Evolutionary conservation across 2,329 filamentous ascomycete species (phyloP).

Genomic region (Aspergillus pseudoterreus): DNA sequence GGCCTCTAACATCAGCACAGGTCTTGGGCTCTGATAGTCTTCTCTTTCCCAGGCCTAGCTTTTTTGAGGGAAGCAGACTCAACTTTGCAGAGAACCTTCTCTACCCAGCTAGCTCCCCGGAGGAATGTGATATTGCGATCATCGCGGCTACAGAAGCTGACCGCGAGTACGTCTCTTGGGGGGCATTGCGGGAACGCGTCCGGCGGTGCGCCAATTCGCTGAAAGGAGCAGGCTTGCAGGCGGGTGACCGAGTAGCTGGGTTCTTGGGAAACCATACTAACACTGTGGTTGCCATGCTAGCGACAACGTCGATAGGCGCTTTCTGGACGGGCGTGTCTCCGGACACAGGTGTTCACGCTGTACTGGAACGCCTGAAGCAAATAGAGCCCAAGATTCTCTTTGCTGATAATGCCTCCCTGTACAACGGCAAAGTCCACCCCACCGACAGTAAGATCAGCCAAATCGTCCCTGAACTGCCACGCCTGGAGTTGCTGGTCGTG

Average conservation of each 20-base stretch:
- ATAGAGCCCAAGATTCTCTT: conserved; percentile 81
- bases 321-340: conserved; percentile 93
- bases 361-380: conserved; percentile 81
- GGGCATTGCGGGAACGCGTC: conserved; percentile 72
- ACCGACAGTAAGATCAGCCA: conserved; percentile 74
- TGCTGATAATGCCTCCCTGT: conserved; percentile 80
- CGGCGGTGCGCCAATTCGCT: conserved; percentile 69
- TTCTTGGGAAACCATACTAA: conserved; percentile 90
- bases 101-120: conserved; percentile 60
- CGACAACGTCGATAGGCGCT: conserved; percentile 75
- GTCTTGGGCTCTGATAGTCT: conserved; percentile 63
- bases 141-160: conserved; percentile 76
- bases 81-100: conserved; percentile 97
- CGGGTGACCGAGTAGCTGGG: conserved; percentile 61
- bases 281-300: conserved; percentile 83
- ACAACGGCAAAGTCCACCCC: conserved; percentile 88
- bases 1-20: conserved; percentile 39
- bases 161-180: conserved; percentile 69
- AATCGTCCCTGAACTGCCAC: conserved; percentile 65
- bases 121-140: conserved; percentile 64
- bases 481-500: conserved; percentile 68
- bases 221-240: conserved; percentile 60
- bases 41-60: conserved; percentile 83
- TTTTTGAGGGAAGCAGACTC: conserved; percentile 73
- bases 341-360: conserved; percentile 86